Conservation (phyloP, 2,329 filamentous ascomycete species). For the Ciborinia camelliae region DNA sequence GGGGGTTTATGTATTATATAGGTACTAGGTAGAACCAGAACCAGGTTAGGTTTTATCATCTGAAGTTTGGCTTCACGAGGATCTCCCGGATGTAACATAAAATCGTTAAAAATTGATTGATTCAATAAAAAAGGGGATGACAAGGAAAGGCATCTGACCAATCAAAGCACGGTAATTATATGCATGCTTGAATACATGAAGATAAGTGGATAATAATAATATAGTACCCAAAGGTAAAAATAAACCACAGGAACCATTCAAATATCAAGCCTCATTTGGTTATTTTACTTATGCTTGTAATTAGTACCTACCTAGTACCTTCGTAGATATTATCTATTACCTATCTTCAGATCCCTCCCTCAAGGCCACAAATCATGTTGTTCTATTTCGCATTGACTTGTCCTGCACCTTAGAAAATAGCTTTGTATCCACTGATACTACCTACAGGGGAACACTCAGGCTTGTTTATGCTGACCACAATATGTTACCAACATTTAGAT, state of each 20-base stretch:
- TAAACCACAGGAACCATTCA: background rate
- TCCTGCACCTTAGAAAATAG: background rate
- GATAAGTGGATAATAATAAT: background rate
- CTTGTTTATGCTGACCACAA: conserved; percentile 6
- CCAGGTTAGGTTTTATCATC: background rate
- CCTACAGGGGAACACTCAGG: background rate
- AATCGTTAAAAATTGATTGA: background rate
- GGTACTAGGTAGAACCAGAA: no score
- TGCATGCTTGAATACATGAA: conserved; percentile 1
- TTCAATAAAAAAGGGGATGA: no score
- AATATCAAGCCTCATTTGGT: background rate
- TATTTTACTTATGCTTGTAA: background rate
- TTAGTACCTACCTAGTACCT: no score
- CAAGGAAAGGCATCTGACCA: no score
- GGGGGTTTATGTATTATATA: no score
- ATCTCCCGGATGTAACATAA: conserved; percentile 1
- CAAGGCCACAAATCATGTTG: background rate
- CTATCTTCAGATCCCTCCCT: background rate
- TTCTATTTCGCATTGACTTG: background rate
- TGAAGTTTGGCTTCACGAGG: background rate
- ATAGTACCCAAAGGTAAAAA: no score
- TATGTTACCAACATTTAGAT: conserved; percentile 11
- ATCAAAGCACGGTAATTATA: background rate
- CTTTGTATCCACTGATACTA: conserved; percentile 3
- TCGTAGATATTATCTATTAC: background rate